Percentiles rank a stretch among this genome's conserved stretches.
These are phyloP conservation scores for Parastagonospora avenae DNA, from an alignment of 2,329 filamentous ascomycete genomes.

Conservation along the genomic window DNA sequence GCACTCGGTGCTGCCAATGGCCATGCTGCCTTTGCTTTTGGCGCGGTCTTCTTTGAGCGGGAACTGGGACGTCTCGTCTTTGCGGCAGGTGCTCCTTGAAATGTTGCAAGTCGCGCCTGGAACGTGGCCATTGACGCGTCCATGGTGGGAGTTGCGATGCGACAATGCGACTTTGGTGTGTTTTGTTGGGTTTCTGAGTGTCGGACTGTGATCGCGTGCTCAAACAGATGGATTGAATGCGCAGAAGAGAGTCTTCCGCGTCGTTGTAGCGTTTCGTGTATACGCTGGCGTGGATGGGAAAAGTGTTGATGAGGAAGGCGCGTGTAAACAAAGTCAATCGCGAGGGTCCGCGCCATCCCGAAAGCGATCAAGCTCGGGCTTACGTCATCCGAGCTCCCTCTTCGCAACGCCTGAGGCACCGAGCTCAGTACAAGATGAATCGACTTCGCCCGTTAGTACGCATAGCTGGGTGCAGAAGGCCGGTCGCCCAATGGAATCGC, in stretches of 20 bases:
- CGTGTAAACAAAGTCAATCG: constrained; percentile 5
- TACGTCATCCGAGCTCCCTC: constrained; percentile 29
- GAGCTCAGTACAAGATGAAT: constrained; percentile 36
- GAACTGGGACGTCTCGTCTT: constrained; percentile 74
- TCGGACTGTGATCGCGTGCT: background rate
- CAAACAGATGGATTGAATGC: background rate
- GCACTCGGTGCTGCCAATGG: constrained; percentile 73
- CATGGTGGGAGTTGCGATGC: constrained; percentile 20
- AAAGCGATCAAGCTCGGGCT: constrained; percentile 7
- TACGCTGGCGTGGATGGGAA: constrained; percentile 8
- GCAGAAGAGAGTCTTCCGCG: background rate
- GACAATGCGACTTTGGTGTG: background rate
- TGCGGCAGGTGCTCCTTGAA: constrained; percentile 67
- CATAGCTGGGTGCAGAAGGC: constrained; percentile 34
- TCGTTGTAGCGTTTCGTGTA: constrained; percentile 7
- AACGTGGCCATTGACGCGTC: constrained; percentile 62
- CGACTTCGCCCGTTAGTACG: constrained; percentile 34
- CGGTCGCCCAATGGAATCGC: constrained; percentile 27
- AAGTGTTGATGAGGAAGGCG: constrained; percentile 18
- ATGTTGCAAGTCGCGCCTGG: constrained; percentile 80
- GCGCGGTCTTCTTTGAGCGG: constrained; percentile 59
- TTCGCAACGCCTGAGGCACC: constrained; percentile 27
- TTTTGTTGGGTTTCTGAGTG: background rate
- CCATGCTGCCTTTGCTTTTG: constrained; percentile 61
- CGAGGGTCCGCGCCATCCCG: constrained; percentile 1